These are phyloP conservation scores for Phellopilus nigrolimitatus DNA, from an alignment of 1,284 basidiomycete genomes.

Conservation along the genomic window DNA sequence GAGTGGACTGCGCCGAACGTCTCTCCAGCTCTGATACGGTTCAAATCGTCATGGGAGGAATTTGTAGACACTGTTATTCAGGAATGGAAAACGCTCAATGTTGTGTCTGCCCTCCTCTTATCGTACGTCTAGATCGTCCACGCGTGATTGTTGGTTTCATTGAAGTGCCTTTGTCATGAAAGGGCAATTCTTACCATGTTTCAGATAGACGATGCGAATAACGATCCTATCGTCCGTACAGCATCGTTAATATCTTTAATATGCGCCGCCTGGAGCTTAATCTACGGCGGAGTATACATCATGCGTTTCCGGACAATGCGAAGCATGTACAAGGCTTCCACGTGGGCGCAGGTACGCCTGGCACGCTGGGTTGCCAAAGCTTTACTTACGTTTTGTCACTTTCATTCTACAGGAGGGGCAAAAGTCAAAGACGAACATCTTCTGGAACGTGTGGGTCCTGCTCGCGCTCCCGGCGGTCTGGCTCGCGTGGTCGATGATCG, in stretches of 20 bases:
- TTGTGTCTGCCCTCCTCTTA: constrained; percentile 38
- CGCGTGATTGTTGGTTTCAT: neutral
- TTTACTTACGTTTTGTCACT: neutral
- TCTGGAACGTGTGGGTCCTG: constrained; percentile 80
- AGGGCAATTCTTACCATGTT: constrained; percentile 75
- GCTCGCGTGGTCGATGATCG: constrained; percentile 73
- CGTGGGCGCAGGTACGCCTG: constrained; percentile 80
- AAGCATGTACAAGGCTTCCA: constrained; percentile 68
- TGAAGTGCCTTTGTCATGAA: constrained; percentile 2
- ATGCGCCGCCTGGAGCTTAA: constrained; percentile 67
- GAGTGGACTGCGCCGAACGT: constrained; percentile 18
- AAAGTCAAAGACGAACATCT: constrained; percentile 56
- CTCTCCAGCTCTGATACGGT: constrained; percentile 20
- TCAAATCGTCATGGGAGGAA: constrained; percentile 34
- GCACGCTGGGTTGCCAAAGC: constrained; percentile 23
- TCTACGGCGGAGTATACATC: constrained; percentile 74
- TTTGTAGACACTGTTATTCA: constrained; percentile 40
- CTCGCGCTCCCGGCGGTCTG: constrained; percentile 70
- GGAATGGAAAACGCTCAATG: constrained; percentile 45
- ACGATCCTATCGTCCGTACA: constrained; percentile 63
- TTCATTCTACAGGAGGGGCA: constrained; percentile 53
- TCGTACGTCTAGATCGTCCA: constrained; percentile 18
- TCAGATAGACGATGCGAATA: constrained; percentile 54
- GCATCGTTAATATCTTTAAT: constrained; percentile 62
- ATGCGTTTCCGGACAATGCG: constrained; percentile 75